Conservation (phyloP, 768 basidiomycete species). For the Russula olivacea region DNA sequence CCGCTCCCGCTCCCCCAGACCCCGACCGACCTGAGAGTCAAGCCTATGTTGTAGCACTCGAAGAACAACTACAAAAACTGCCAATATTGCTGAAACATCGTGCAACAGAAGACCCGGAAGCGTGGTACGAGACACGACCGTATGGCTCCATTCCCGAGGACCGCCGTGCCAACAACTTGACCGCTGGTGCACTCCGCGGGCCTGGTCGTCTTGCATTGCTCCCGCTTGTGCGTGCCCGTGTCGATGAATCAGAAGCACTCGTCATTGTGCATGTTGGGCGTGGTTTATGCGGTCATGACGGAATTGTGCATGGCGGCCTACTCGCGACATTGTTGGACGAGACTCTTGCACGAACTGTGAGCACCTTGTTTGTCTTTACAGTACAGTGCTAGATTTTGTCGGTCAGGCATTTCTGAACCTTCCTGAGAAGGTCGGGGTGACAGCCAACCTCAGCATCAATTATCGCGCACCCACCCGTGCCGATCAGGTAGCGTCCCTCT, state of each 20-base stretch:
- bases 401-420: slow-evolving; percentile 75
- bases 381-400: not conserved
- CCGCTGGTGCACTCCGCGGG: slow-evolving; percentile 79
- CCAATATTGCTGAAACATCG: slow-evolving; percentile 52
- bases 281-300: slow-evolving; percentile 88
- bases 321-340: slow-evolving; percentile 91
- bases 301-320: slow-evolving; percentile 90
- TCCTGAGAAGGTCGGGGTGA: slow-evolving; percentile 88
- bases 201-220: slow-evolving; percentile 79
- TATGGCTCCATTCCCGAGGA: slow-evolving; percentile 66
- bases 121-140: slow-evolving; percentile 77
- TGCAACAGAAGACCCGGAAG: slow-evolving; percentile 41
- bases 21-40: slow-evolving; percentile 53
- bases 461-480: slow-evolving; percentile 87
- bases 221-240: slow-evolving; percentile 67
- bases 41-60: slow-evolving; percentile 54
- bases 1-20: slow-evolving; percentile 66
- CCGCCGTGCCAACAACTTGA: slow-evolving; percentile 73
- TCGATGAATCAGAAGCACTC: slow-evolving; percentile 69
- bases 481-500: slow-evolving; percentile 54
- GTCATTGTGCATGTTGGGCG: slow-evolving; percentile 78
- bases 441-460: slow-evolving; percentile 73
- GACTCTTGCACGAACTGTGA: slow-evolving; percentile 68
- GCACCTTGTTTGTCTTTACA: slow-evolving; percentile 26
- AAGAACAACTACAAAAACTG: slow-evolving; percentile 60